These are phyloP conservation scores for Beauveria sp. DNA, from an alignment of 2,329 filamentous ascomycete genomes.

Conservation along the genomic window DNA sequence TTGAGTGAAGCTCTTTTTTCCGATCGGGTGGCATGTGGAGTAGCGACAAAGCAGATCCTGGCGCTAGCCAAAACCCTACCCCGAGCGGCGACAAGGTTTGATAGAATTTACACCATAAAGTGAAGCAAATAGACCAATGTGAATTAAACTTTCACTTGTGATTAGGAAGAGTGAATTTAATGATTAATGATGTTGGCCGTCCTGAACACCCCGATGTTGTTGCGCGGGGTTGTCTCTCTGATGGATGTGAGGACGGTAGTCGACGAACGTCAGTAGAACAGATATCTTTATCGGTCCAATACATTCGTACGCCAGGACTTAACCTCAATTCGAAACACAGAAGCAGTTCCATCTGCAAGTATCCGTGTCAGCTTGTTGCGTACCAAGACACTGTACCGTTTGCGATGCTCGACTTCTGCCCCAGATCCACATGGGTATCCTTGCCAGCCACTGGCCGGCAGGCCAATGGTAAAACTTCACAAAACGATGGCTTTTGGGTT, in stretches of 20 bases:
- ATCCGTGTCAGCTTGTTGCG: neutral
- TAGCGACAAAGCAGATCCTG: no score
- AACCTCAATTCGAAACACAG: neutral
- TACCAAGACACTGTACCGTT: neutral
- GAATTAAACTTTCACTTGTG: no score
- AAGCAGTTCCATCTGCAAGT: neutral
- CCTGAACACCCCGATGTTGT: no score
- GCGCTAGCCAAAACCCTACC: neutral
- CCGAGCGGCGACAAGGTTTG: no score
- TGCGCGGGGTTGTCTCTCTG: no score
- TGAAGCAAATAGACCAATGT: no score
- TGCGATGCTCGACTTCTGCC: neutral
- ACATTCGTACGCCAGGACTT: neutral
- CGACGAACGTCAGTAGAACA: no score
- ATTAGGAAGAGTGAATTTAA: no score
- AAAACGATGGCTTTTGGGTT: neutral
- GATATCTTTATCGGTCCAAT: no score
- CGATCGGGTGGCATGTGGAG: neutral
- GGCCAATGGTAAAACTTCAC: neutral
- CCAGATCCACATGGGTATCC: neutral
- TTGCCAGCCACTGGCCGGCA: neutral
- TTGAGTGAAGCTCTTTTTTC: neutral
- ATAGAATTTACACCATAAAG: no score
- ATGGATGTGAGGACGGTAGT: no score
- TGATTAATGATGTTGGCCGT: no score